Percentiles rank a stretch among this genome's conserved stretches.
phyloP scores from a whole-genome alignment of 164 flowering plant genomes.

The Sedum album region DNA sequence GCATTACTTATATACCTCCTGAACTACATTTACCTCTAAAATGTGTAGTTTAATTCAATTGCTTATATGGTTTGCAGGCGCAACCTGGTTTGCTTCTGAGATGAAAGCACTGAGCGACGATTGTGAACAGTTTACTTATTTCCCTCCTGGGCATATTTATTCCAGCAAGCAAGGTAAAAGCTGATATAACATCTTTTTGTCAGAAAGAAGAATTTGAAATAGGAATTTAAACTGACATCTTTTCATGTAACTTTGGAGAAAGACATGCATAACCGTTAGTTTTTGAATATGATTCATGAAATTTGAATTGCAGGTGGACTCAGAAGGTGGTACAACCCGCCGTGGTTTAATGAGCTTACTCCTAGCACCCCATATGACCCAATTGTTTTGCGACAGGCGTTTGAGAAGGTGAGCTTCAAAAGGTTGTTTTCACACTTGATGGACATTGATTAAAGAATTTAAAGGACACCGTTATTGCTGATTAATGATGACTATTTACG shows the following conservation, averaged over 20 bases:
- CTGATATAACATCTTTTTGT: not conserved
- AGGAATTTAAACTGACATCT: too few species aligned
- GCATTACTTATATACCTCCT: not conserved
- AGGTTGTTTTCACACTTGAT: not conserved
- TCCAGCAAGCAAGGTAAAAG: conserved; percentile 81
- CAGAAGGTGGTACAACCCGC: conserved; percentile 91
- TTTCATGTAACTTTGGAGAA: not conserved
- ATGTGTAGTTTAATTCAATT: not conserved
- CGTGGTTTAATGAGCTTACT: conserved; percentile 62
- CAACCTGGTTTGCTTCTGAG: conserved; percentile 96
- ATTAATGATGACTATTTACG: not conserved
- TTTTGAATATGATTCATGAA: too few species aligned
- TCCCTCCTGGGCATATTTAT: conserved; percentile 88
- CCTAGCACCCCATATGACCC: conserved; percentile 84
- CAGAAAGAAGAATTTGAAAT: too few species aligned
- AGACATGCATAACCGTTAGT: not conserved
- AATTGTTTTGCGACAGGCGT: conserved; percentile 49
- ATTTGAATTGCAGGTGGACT: conserved; percentile 48
- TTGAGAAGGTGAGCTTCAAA: conserved; percentile 58
- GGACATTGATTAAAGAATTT: not conserved
- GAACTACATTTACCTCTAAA: not conserved
- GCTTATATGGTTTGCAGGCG: conserved; percentile 38
- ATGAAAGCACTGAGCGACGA: conserved; percentile 98
- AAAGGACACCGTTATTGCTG: not conserved
- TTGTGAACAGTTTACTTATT: conserved; percentile 75